These are phyloP conservation scores for Cryptosporidium tyzzeri DNA, from an alignment of 169 alveolate genomes.

Conservation along the genomic window DNA sequence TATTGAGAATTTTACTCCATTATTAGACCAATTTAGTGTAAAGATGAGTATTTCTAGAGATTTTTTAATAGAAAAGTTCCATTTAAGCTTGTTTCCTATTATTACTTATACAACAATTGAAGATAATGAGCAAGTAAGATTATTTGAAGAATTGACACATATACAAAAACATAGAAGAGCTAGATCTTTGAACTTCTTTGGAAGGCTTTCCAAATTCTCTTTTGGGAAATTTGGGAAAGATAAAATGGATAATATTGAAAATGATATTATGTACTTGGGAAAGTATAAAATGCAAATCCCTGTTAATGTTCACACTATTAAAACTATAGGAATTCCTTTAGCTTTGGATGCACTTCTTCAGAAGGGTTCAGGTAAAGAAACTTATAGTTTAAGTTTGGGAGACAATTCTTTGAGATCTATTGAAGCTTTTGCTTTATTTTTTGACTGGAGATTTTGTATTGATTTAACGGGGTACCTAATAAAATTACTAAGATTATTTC, in stretches of 20 bases:
- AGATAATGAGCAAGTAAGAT: constrained; percentile 34
- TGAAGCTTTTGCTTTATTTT: constrained; percentile 21
- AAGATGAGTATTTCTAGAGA: constrained; percentile 6
- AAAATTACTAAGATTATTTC: constrained; percentile 20
- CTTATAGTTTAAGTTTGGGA: constrained; percentile 52
- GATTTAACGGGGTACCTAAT: constrained; percentile 23
- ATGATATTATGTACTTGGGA: not conserved
- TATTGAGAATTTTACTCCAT: constrained; percentile 18
- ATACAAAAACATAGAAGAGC: constrained; percentile 75
- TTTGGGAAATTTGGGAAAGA: not conserved
- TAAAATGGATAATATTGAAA: not conserved
- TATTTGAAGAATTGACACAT: constrained; percentile 49
- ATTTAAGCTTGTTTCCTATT: constrained; percentile 33
- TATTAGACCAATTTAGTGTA: not conserved
- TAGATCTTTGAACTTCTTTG: constrained; percentile 52
- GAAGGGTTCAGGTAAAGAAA: constrained; percentile 27
- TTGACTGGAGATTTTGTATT: constrained; percentile 58
- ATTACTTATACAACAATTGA: constrained; percentile 7
- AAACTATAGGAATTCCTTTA: constrained; percentile 29
- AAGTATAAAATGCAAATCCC: not conserved
- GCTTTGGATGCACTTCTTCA: constrained; percentile 49
- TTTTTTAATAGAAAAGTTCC: constrained; percentile 30
- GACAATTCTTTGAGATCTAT: constrained; percentile 64
- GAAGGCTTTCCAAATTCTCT: constrained; percentile 40
- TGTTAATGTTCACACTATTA: constrained; percentile 9